Conservation (phyloP, 2,329 filamentous ascomycete genomes). For the Phyllosticta citribraziliensis region DNA sequence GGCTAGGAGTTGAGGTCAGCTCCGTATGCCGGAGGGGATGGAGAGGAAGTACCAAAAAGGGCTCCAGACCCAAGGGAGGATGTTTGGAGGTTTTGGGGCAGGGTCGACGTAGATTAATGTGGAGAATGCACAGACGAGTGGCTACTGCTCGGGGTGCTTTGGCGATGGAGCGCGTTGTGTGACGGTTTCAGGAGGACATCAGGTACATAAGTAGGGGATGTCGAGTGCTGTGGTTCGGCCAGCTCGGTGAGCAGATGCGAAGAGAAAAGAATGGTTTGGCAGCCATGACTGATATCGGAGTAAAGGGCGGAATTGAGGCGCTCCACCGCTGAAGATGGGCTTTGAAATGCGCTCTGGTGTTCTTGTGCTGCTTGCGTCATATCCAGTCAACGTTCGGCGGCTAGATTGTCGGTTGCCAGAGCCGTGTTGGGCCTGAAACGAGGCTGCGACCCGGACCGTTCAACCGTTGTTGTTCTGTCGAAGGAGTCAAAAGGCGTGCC, state of each 20-base stretch:
- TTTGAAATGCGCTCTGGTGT: neutral
- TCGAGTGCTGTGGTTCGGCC: neutral
- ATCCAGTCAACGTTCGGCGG: neutral
- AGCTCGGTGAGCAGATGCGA: neutral
- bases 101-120: neutral
- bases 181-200: neutral
- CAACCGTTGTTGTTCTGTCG: neutral
- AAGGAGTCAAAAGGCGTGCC: neutral
- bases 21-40: neutral
- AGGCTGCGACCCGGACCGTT: neutral
- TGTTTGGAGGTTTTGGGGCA: neutral
- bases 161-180: neutral
- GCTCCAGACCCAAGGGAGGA: neutral
- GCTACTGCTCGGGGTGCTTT: neutral
- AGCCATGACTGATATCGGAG: neutral
- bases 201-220: neutral
- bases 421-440: neutral
- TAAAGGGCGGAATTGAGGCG: neutral
- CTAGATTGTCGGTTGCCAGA: neutral
- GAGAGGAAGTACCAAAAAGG: neutral
- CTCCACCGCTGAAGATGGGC: neutral
- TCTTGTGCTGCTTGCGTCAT: neutral
- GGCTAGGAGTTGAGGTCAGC: neutral
- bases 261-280: neutral
- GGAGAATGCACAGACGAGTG: neutral